Conservation (phyloP, 345 rosid genomes). For the Brassica carinata region DNA sequence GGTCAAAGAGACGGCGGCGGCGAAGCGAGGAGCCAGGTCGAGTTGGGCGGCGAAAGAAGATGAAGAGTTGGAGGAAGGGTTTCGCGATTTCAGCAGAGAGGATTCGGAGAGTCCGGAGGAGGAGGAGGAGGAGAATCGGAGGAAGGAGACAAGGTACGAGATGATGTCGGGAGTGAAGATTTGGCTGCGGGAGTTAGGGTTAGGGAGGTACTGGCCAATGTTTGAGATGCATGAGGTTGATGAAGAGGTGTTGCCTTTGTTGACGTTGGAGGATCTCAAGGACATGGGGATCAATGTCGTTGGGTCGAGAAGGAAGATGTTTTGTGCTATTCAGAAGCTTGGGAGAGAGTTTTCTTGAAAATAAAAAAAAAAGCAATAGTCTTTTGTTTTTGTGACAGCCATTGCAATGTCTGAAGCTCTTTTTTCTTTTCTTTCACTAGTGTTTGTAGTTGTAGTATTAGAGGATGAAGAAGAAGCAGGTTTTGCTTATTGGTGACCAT, state of each 20-base stretch:
- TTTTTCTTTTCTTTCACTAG: slow-evolving; percentile 20
- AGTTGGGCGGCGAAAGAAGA: slow-evolving; percentile 63
- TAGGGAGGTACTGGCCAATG: slow-evolving; percentile 74
- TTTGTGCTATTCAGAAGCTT: slow-evolving; percentile 73
- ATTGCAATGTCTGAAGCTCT: slow-evolving; percentile 50
- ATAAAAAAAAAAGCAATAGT: neutral
- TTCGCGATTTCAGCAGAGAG: slow-evolving; percentile 58
- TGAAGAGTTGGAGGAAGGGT: slow-evolving; percentile 55
- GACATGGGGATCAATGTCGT: slow-evolving; percentile 92
- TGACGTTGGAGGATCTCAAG: slow-evolving; percentile 84
- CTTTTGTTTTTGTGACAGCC: slow-evolving; percentile 34
- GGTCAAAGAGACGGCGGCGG: slow-evolving; percentile 20
- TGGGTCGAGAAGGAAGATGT: slow-evolving; percentile 87
- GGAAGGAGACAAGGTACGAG: slow-evolving; percentile 33
- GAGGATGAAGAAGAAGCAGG: slow-evolving; percentile 18
- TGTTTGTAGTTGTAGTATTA: slow-evolving; percentile 41
- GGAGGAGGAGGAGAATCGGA: slow-evolving; percentile 48
- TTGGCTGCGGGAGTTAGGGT: slow-evolving; percentile 49
- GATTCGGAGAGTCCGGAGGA: slow-evolving; percentile 68
- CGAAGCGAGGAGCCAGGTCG: slow-evolving; percentile 64
- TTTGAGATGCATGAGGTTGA: slow-evolving; percentile 92
- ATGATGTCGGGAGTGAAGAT: slow-evolving; percentile 16
- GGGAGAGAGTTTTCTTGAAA: slow-evolving; percentile 70
- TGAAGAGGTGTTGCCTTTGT: slow-evolving; percentile 78
- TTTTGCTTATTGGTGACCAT: slow-evolving; percentile 19